Evolutionary conservation across 2,329 filamentous ascomycete species (phyloP).

Genomic region (Didymella glomerata): DNA sequence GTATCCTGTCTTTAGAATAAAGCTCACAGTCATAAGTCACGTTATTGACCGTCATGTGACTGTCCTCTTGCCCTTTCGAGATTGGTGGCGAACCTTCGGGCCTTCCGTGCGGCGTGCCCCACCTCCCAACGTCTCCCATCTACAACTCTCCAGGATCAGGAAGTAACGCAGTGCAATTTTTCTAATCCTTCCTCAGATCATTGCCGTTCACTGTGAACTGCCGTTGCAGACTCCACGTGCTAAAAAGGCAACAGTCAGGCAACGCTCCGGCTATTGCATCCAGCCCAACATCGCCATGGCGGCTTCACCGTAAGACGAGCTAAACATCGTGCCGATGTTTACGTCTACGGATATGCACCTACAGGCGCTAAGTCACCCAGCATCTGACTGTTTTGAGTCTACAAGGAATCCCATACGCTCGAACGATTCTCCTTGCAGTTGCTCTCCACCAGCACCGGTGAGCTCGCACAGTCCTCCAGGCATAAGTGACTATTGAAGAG

Average conservation of each 20-base stretch:
- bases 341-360: conserved; percentile 23
- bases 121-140: conserved; percentile 6
- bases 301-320: conserved; percentile 40
- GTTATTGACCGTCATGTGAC: neutral
- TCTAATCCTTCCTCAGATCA: neutral
- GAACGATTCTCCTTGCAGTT: conserved; percentile 21
- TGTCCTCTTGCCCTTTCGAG: neutral
- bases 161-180: conserved; percentile 5
- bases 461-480: conserved; percentile 37
- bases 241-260: conserved; percentile 41
- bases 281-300: conserved; percentile 27
- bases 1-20: too few relatives aligned
- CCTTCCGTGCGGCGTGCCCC: conserved; percentile 11
- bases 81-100: conserved; percentile 14
- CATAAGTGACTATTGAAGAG: conserved; percentile 37
- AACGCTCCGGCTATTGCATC: conserved; percentile 30
- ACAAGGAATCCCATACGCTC: conserved; percentile 18
- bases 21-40: too few relatives aligned
- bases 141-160: conserved; percentile 1
- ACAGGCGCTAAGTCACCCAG: conserved; percentile 22
- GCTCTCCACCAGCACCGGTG: conserved; percentile 47
- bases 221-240: neutral
- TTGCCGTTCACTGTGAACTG: neutral
- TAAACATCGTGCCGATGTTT: conserved; percentile 28
- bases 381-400: conserved; percentile 37